Percentiles rank a stretch among this genome's conserved stretches.
Conservation (phyloP, 768 basidiomycete genomes). For the Sarcodon sp. region DNA sequence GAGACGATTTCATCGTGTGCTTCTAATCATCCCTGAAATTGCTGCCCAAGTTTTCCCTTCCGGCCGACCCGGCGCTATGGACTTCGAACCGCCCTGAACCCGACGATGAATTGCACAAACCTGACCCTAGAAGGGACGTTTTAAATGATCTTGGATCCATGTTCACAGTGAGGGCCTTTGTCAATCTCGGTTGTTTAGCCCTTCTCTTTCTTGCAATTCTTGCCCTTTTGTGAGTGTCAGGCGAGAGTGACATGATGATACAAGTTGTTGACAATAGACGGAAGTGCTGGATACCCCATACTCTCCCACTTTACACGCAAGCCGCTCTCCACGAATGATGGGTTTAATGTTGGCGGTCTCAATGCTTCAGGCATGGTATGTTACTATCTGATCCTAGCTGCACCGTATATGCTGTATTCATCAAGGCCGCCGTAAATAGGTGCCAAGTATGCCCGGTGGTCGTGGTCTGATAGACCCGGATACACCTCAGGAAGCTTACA, state of each 20-base stretch:
- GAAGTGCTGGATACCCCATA: conserved; percentile 31
- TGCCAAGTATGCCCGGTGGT: conserved; percentile 24
- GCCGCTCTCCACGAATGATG: conserved; percentile 21
- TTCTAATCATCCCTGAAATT: not conserved
- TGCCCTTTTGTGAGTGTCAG: conserved; percentile 43
- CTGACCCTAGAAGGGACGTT: conserved; percentile 24
- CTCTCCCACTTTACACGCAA: conserved; percentile 22
- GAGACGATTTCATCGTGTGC: not conserved
- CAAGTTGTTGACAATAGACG: not conserved
- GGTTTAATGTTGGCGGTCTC: conserved; percentile 29
- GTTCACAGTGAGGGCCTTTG: conserved; percentile 47
- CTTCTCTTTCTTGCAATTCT: conserved; percentile 35
- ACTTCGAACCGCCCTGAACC: conserved; percentile 42
- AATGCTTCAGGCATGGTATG: conserved; percentile 31
- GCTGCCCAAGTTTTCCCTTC: conserved; percentile 39
- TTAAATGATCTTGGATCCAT: conserved; percentile 28
- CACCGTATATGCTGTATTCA: not conserved
- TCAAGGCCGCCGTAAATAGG: not conserved
- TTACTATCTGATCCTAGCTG: not conserved
- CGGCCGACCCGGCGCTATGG: conserved; percentile 57
- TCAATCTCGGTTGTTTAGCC: conserved; percentile 61
- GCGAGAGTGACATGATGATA: no score
- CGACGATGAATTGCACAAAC: conserved; percentile 68
- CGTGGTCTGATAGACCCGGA: conserved; percentile 42
- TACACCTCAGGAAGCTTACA: conserved; percentile 19